Conservation (phyloP, 2,329 filamentous ascomycete species). For the Westerdykella aurantiaca region DNA sequence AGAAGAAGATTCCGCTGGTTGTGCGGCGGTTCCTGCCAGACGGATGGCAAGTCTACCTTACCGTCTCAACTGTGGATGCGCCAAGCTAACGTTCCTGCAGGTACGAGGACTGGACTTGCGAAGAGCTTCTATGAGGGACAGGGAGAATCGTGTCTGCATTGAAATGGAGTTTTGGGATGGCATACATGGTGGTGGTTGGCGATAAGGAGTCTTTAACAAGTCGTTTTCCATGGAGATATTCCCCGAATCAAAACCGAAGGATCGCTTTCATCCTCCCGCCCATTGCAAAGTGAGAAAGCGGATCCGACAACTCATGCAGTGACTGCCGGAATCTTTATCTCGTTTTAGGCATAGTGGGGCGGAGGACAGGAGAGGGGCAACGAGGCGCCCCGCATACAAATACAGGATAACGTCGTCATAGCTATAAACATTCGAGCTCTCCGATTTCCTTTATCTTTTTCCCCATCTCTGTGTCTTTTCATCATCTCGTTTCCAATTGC, state of each 20-base stretch:
- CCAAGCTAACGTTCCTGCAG: slow-evolving; percentile 41
- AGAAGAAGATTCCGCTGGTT: slow-evolving; percentile 98
- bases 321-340: slow-evolving; percentile 20
- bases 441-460: slow-evolving; percentile 6
- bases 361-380: slow-evolving; percentile 17
- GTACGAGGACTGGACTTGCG: slow-evolving; percentile 99
- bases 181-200: slow-evolving; percentile 28
- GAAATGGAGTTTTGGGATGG: slow-evolving; percentile 29
- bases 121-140: slow-evolving; percentile 65
- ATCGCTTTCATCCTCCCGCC: slow-evolving; percentile 15
- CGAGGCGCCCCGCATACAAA: slow-evolving; percentile 25
- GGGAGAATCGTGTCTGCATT: slow-evolving; percentile 24
- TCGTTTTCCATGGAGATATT: slow-evolving; percentile 19
- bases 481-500: slow-evolving; percentile 10
- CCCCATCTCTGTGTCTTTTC: slow-evolving; percentile 3
- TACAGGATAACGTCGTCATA: slow-evolving; percentile 11
- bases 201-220: slow-evolving; percentile 28
- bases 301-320: slow-evolving; percentile 19
- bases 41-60: slow-evolving; percentile 66
- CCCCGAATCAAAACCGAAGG: slow-evolving; percentile 33
- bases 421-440: neutral
- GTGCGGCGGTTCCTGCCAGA: slow-evolving; percentile 94
- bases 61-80: too few species aligned
- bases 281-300: slow-evolving; percentile 15
- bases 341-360: slow-evolving; percentile 26